Percentiles rank a stretch among this genome's conserved stretches.
Evolutionary conservation across 1,284 basidiomycete genomes (phyloP).

Genomic region (Ustilago curta): DNA sequence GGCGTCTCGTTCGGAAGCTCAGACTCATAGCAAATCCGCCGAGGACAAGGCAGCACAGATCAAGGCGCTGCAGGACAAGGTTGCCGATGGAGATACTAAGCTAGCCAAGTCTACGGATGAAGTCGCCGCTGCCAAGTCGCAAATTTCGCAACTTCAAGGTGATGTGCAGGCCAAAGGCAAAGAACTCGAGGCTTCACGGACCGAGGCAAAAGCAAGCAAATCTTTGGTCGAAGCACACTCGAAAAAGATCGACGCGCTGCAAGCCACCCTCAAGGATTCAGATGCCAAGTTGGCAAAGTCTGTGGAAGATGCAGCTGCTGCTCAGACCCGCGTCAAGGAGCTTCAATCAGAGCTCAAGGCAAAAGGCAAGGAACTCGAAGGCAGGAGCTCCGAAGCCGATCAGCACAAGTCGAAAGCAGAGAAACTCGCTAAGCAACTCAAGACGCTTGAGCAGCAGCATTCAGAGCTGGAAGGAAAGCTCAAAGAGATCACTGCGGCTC

Average conservation of each 20-base stretch:
- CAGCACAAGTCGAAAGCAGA: constrained; percentile 16
- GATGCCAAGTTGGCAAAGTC: constrained; percentile 11
- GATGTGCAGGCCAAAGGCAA: constrained; percentile 13
- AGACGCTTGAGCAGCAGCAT: constrained; percentile 14
- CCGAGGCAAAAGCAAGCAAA: constrained; percentile 17
- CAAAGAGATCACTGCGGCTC: constrained; percentile 16
- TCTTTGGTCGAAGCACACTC: constrained; percentile 6
- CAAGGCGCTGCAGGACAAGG: constrained; percentile 23
- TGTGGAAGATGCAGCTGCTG: background rate
- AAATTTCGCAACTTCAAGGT: constrained; percentile 16
- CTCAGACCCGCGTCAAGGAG: constrained; percentile 13
- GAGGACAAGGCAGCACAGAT: constrained; percentile 24
- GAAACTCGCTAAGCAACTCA: constrained; percentile 29
- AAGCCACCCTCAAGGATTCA: constrained; percentile 10
- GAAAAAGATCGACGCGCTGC: constrained; percentile 9
- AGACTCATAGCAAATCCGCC: constrained; percentile 18
- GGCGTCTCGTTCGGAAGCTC: constrained; percentile 14
- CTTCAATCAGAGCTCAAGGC: constrained; percentile 13
- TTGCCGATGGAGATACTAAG: constrained; percentile 16
- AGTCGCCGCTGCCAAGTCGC: constrained; percentile 11
- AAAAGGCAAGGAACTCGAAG: constrained; percentile 9
- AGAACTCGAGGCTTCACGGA: constrained; percentile 18
- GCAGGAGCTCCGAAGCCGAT: constrained; percentile 14
- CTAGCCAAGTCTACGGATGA: constrained; percentile 15
- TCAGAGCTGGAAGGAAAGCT: constrained; percentile 20